These are phyloP conservation scores for Bimuria novae-zelandiae DNA, from an alignment of 2,329 filamentous ascomycete genomes.

Conservation along the genomic window DNA sequence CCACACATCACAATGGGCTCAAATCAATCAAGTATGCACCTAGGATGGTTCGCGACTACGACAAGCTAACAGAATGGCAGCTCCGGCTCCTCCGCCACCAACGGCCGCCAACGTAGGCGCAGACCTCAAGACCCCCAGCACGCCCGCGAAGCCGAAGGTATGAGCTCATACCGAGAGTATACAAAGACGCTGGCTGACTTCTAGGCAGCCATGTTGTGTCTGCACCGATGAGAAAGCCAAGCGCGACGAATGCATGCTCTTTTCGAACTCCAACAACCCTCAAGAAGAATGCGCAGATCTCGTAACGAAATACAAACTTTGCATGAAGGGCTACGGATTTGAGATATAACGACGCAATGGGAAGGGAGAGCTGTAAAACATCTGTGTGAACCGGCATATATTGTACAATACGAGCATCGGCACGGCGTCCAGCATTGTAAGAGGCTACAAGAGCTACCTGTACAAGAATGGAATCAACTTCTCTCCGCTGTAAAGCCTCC, in stretches of 20 bases:
- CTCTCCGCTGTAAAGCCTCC: conserved; percentile 22
- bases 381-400: not conserved
- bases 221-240: conserved; percentile 93
- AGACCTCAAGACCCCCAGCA: conserved; percentile 48
- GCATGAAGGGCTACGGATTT: conserved; percentile 94
- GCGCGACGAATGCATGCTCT: conserved; percentile 99
- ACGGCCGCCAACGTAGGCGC: conserved; percentile 51
- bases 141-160: conserved; percentile 53
- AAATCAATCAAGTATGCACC: conserved; percentile 30
- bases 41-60: not conserved
- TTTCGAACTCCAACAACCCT: conserved; percentile 82
- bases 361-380: conserved; percentile 11
- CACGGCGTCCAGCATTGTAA: conserved; percentile 34
- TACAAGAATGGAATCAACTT: conserved; percentile 34
- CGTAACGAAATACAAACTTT: conserved; percentile 83
- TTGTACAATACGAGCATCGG: conserved; percentile 41
- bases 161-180: not conserved
- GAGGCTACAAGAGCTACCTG: conserved; percentile 24
- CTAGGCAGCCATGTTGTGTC: conserved; percentile 84
- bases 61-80: conserved; percentile 22
- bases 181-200: conserved; percentile 1
- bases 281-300: conserved; percentile 80
- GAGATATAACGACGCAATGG: conserved; percentile 52
- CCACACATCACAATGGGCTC: conserved; percentile 36
- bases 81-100: conserved; percentile 31